Percentiles rank a stretch among this genome's conserved stretches.
These are phyloP conservation scores for Cyclotella choctawhatcheeana DNA, from an alignment of 108 stramenopile species.

Conservation along the genomic window DNA sequence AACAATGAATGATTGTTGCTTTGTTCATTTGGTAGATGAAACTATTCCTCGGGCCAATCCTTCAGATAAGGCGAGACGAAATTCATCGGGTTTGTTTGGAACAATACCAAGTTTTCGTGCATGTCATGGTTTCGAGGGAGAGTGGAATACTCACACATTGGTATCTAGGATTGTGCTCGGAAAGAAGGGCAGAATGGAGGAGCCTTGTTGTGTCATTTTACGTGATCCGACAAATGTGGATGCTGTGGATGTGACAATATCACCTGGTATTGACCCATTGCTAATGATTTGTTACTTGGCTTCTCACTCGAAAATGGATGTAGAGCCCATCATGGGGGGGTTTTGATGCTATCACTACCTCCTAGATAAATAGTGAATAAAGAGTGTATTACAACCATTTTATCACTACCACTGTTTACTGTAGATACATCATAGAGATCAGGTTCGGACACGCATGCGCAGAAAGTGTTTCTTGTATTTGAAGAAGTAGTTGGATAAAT, in stretches of 20 bases:
- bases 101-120: conserved; percentile 26
- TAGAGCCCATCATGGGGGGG: conserved; percentile 47
- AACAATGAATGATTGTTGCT: conserved; percentile 24
- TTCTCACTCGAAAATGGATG: conserved; percentile 50
- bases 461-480: too few relatives aligned
- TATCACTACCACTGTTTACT: too few relatives aligned
- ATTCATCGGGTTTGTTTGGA: conserved; percentile 27
- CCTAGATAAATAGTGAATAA: background rate
- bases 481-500: too few relatives aligned
- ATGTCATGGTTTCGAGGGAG: conserved; percentile 34
- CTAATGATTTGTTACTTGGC: conserved; percentile 52
- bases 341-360: conserved; percentile 2
- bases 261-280: conserved; percentile 56
- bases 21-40: conserved; percentile 35
- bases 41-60: background rate
- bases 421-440: too few relatives aligned
- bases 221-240: conserved; percentile 35
- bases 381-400: background rate
- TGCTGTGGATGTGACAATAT: conserved; percentile 45
- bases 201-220: conserved; percentile 49
- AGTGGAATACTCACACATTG: conserved; percentile 41
- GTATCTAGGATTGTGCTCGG: conserved; percentile 19
- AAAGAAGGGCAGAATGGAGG: conserved; percentile 7
- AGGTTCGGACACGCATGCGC: too few relatives aligned
- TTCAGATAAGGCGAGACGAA: background rate